Evolutionary conservation across 306 rosid species (phyloP), one percentile per base, ranked within the genome.

Genomic region (Myrica gale): DNA sequence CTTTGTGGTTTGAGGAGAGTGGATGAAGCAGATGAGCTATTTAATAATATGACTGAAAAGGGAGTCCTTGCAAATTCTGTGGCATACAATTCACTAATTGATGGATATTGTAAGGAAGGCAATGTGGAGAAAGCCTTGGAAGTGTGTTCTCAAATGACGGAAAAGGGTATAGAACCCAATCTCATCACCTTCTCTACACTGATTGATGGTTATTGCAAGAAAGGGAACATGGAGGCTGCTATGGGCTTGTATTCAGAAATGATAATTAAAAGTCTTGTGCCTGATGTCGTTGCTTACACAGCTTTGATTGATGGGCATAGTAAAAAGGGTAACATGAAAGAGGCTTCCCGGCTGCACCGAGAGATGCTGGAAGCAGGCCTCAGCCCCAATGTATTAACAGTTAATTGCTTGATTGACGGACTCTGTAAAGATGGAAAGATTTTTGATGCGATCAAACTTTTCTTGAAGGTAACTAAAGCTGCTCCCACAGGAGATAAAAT

Each of bases 171-270:
- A 37, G 89, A 89, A 74, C 91, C 89, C 6, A 61, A 86, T 80
- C 78, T 85, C 57, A 60, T 89, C 73, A 89, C 96, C 12, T 90
- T 86, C 86, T 82, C 91, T 42, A 78, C 78, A 0, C 80, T 93
- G 78, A 86, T 93, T 71, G 86, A 89, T 69, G 94, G 91, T 74
- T 84, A 83, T 84, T 92, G 92, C 86, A 89, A 90, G 88, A 74
- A 15, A 19, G 80, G 45, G 45, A 81, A 86, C 73, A 73, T 82
- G 72, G 80, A 78, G 50, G 86, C 90, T 79, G 95, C 95, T 6
- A 79, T 78, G 89, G 91, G 86, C 65, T 71, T 90, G 81, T 84
- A 79, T 74, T 77, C 82, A 0, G 92, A 92, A 85, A 87, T 92
- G 93, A 77, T 72, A 43, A 82, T 86, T 71, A 90, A 92, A 85